Conservation (phyloP, 2,329 filamentous ascomycete genomes). For the Sclerotinia borealis region DNA sequence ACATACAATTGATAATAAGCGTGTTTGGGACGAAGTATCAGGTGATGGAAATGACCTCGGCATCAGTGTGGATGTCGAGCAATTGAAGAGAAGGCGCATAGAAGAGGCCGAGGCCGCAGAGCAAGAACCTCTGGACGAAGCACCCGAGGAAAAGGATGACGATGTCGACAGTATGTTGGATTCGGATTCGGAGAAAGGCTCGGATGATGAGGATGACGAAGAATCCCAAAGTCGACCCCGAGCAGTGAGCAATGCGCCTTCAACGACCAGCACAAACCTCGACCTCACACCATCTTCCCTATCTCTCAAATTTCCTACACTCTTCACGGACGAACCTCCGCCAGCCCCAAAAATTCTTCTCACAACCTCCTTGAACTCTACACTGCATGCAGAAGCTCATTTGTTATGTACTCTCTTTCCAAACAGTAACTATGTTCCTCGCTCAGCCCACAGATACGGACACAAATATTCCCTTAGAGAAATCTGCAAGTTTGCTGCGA, state of each 20-base stretch:
- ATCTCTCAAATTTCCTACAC: slow-evolving; percentile 54
- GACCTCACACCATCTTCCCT: slow-evolving; percentile 57
- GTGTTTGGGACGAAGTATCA: slow-evolving; percentile 79
- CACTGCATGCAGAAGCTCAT: slow-evolving; percentile 75
- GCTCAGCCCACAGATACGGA: slow-evolving; percentile 74
- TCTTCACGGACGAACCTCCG: slow-evolving; percentile 54
- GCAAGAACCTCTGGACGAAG: slow-evolving; percentile 37
- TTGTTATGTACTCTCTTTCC: slow-evolving; percentile 79
- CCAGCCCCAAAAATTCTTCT: slow-evolving; percentile 78
- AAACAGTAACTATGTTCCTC: slow-evolving; percentile 72
- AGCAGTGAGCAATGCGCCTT: slow-evolving; percentile 40
- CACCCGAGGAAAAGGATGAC: slow-evolving; percentile 43
- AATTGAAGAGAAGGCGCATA: slow-evolving; percentile 51
- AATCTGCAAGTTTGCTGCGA: slow-evolving; percentile 78
- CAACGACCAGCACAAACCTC: slow-evolving; percentile 57
- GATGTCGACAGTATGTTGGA: slow-evolving; percentile 76
- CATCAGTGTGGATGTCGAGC: slow-evolving; percentile 49
- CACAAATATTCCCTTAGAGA: slow-evolving; percentile 91
- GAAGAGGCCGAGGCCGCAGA: slow-evolving; percentile 43
- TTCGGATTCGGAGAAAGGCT: slow-evolving; percentile 45
- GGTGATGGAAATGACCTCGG: slow-evolving; percentile 54
- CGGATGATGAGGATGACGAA: slow-evolving; percentile 39
- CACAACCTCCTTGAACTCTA: slow-evolving; percentile 85
- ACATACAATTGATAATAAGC: slow-evolving; percentile 76
- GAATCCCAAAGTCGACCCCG: slow-evolving; percentile 37